A percentile compares a stretch with the other conserved stretches of the same genome.
These are phyloP conservation scores for Gossypium longicalyx DNA, from an alignment of 345 rosid genomes.

Conservation along the genomic window DNA sequence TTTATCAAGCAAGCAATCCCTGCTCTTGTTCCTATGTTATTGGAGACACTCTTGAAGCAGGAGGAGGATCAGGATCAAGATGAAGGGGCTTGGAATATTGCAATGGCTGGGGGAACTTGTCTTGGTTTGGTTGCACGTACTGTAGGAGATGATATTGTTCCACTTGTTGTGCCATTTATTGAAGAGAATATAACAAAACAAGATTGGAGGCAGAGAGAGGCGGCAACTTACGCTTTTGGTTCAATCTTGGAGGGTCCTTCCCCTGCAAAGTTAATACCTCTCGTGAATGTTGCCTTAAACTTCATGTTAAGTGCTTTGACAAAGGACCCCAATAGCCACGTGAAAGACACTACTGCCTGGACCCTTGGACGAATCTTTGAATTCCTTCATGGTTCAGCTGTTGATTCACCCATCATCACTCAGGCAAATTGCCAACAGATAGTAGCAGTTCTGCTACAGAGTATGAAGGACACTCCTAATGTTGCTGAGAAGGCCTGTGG, in stretches of 20 bases:
- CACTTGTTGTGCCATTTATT: slow-evolving; percentile 64
- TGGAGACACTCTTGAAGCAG: slow-evolving; percentile 68
- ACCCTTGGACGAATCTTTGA: slow-evolving; percentile 78
- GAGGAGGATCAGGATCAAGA: slow-evolving; percentile 70
- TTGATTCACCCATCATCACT: slow-evolving; percentile 58
- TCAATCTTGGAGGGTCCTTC: slow-evolving; percentile 69
- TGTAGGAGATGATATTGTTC: slow-evolving; percentile 60
- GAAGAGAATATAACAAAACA: slow-evolving; percentile 63
- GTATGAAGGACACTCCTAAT: slow-evolving; percentile 51
- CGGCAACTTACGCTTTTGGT: slow-evolving; percentile 42
- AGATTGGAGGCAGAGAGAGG: slow-evolving; percentile 59
- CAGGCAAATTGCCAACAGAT: slow-evolving; percentile 76
- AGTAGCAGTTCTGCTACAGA: slow-evolving; percentile 57
- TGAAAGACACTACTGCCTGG: slow-evolving; percentile 57
- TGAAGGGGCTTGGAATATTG: slow-evolving; percentile 68
- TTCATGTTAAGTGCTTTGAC: slow-evolving; percentile 61
- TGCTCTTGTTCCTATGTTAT: slow-evolving; percentile 52
- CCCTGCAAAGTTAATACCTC: slow-evolving; percentile 44
- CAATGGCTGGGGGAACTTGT: slow-evolving; percentile 30
- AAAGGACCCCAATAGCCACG: slow-evolving; percentile 46
- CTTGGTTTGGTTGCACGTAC: slow-evolving; percentile 65
- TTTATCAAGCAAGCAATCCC: slow-evolving; percentile 54
- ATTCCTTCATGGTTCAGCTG: slow-evolving; percentile 63
- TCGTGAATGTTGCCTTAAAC: slow-evolving; percentile 46
- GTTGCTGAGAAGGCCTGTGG: slow-evolving; percentile 20